Base-by-base conservation (phyloP, 2,329 filamentous ascomycete genomes). In the Colletotrichum paranaense region DNA sequence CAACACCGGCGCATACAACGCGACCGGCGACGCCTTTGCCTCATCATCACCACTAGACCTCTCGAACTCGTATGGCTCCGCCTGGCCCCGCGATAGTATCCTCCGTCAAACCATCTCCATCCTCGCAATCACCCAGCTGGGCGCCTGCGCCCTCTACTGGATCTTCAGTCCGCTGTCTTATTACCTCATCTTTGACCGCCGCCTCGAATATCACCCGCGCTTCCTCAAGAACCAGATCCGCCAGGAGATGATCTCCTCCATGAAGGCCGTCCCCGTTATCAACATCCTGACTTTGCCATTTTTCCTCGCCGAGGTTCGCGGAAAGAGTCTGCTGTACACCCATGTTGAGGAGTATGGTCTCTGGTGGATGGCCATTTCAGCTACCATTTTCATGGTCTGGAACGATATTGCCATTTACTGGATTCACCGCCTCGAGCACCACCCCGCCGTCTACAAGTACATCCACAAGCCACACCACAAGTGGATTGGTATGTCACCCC, bases 101-200 rank as follows among this genome's bases (percentile, higher is more conserved):
- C 76, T 80, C 52, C 84, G 84, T 65, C 84, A 86, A 68, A 75
- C 76, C 76, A 76, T 80, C 63, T 84, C 83, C 0, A 79, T 85
- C 62, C 76, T 85, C 12, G 63, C 82, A 75, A 75, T 85, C 65
- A 83, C 83, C 26, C 81, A 83, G 74, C 66, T 84, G 38, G 84
- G 83, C 68, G 83, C 82, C 16, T 64, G 66, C 12, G 77, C 81
- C 66, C 68, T 72, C 38, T 95, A 95, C 86, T 93, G 92, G 80
- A 76, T 92, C 76, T 93, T 90, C 80, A 91, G 92, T 28, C 87
- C 90, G 49, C 84, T 94, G 16, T 95, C 93, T 42, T 95, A 95
- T 84, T 83, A 92, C 82, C 90, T 94, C 83, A 85, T 95, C 68
- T 87, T 86, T 74, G 85, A 87, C 77, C 80, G 82, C 19, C 82